Evolutionary conservation across 345 rosid species (phyloP), one percentile per base, ranked within the genome.

Genomic region (Firmiana major): DNA sequence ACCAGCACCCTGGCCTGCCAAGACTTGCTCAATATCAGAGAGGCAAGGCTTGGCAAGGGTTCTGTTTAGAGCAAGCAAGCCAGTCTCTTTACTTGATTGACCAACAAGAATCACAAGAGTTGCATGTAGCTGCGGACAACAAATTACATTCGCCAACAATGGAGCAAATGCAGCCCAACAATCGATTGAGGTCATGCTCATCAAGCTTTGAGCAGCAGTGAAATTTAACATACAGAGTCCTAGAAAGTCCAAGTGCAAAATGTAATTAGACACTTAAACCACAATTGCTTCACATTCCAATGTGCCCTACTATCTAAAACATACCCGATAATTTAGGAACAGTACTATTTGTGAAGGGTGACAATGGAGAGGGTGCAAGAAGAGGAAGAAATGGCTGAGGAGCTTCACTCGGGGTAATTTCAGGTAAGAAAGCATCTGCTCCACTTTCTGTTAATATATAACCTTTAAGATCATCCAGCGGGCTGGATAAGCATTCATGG

Each of bases 51-150:
- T 81, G 13, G 99, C 90, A 71, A 78, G 86, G 7, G 92, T 89
- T 70, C 83, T 85, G 51, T 87, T 92, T 53, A 96, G 62, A 17
- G 98, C 93, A 65, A 96, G 98, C 74, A 83, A 63, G 38, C 92
- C 87, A 3, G 90, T 90, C 24, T 80, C 81, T 85, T 88, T 86
- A 73, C 99, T 96, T 42, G 90, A 91, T 78, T 88, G 90, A 16
- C 97, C 99, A 17, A 93, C 86, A 48, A 92, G 92, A 54, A 96
- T 93, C 31, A 88, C 76, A 42, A 96, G 84, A 4, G 94, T 86
- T 43, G 97, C 99, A 71, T 88, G 90, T 24, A 93, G 76, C 87
- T 96, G 99, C 11, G 99, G 99, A 83, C 99, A 96, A 78, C 99
- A 96, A 83, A 93, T 90, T 65, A 93, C 98, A 65, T 96, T 91